Evolutionary conservation across 2,329 filamentous ascomycete genomes (phyloP).

Genomic region (Fusarium coffeatum): DNA sequence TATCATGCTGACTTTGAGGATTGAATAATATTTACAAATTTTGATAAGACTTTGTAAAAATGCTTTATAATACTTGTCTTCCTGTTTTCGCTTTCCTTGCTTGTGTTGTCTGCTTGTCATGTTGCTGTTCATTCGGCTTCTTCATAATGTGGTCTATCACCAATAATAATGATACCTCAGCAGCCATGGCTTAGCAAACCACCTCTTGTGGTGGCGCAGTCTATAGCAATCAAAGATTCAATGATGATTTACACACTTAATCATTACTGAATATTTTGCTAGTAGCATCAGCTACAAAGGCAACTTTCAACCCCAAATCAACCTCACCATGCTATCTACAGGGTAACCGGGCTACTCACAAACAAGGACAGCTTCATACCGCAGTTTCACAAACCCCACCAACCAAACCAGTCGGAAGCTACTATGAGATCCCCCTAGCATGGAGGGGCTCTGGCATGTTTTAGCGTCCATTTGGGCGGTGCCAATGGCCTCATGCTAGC

Average conservation of each 20-base stretch:
- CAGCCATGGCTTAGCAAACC: not conserved
- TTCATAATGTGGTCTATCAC: not conserved
- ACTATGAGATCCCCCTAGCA: conserved; percentile 8
- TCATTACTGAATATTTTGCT: not conserved
- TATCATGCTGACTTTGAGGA: conserved; percentile 9
- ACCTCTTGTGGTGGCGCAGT: not conserved
- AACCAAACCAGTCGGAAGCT: conserved; percentile 20
- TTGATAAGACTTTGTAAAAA: not conserved
- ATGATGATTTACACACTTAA: too few relatives aligned
- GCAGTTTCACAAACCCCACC: conserved; percentile 5
- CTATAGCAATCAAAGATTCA: not conserved
- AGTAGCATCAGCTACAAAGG: not conserved
- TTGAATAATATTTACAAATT: not conserved
- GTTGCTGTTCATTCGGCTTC: rapidly evolving
- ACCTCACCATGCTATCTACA: not conserved
- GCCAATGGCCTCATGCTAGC: conserved; percentile 33
- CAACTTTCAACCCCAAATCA: not conserved
- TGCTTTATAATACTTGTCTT: not conserved
- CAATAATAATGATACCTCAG: not conserved
- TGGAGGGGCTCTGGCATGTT: conserved; percentile 13
- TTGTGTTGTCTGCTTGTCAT: not conserved
- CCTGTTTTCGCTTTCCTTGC: rapidly evolving
- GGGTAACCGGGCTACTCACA: conserved; percentile 5
- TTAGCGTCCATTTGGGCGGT: conserved; percentile 41
- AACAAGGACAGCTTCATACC: not conserved